Base-by-base conservation (phyloP, 768 basidiomycete species). In the Inosperma sp. region DNA sequence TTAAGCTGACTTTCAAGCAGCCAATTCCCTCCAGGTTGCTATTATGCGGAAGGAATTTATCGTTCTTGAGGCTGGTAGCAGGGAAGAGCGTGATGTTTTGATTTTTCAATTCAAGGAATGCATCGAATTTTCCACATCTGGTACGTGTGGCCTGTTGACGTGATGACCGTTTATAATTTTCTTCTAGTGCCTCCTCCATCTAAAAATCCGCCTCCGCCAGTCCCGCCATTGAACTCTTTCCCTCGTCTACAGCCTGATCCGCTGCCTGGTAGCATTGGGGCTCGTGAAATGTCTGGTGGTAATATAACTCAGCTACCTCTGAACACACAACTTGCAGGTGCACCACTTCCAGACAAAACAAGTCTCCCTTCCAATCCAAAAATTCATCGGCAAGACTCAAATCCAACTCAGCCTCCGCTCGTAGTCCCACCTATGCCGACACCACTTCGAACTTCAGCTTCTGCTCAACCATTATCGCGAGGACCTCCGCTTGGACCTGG, bases 41-140 rank as follows among this genome's bases (percentile, higher is more conserved):
- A 81, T 99, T 56, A 84, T 99, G 86, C 74, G 82, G 54, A 95
- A 93, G 69, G 96, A 98, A 67, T 82, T 77, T 5, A 66, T 99
- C 44, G 71, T 76, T 34, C 58, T 99, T 7, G 79, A 84, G 51
- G 71, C 79, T 6, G 76, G 81, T 49, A 84, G 85, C 2, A 65
- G 65, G 8, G 71, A 77, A 26, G 67, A 74, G 12, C 76, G 90
- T 53, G 81, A 91, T 59, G 69, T 71, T 55, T 74, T 93, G 57
- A 64, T 88, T 35, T 60, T 70, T 7, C 86, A 89, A 60, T 81
- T 99, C 63, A 75, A 72, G 37, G 93, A 92, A 26, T 94, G 91
- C 61, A 88, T 92, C 53, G 84, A 85, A 31, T 90, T 92, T 65
- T 87, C 91, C 25, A 71, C 76, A 22, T 75, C 77, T 27, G 65